Evolutionary conservation across 345 rosid species (phyloP).

Genomic region (Ceriops zippeliana): DNA sequence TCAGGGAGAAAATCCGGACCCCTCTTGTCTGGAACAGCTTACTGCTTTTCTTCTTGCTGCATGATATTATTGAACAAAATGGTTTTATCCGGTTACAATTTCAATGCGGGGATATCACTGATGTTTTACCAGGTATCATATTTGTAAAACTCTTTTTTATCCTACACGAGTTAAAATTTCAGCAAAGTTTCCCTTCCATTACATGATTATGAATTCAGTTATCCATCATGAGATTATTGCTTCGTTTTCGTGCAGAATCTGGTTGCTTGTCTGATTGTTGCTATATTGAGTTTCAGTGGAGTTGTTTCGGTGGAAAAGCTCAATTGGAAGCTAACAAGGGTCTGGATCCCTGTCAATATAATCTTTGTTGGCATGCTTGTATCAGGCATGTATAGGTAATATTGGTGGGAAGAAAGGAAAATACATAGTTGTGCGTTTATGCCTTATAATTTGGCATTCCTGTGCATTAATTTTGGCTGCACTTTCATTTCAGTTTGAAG

Average conservation of each 20-base stretch:
- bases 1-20: constrained; percentile 56
- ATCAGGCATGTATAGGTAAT: constrained; percentile 93
- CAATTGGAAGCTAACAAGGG: constrained; percentile 72
- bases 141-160: neutral
- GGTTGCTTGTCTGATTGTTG: constrained; percentile 64
- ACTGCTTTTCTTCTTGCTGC: constrained; percentile 86
- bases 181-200: neutral
- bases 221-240: neutral
- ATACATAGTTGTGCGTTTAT: neutral
- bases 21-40: constrained; percentile 77
- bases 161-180: neutral
- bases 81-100: constrained; percentile 70
- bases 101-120: constrained; percentile 72
- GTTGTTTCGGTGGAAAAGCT: constrained; percentile 67
- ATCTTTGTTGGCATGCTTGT: constrained; percentile 93
- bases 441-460: neutral
- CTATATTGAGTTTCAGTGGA: constrained; percentile 44
- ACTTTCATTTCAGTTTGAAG: constrained; percentile 65
- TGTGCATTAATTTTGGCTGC: constrained; percentile 14
- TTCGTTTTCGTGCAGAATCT: constrained; percentile 58
- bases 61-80: constrained; percentile 86
- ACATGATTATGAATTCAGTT: neutral
- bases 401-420: neutral
- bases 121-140: constrained; percentile 84
- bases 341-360: constrained; percentile 90